phyloP scores from a whole-genome alignment of 352 stramenopile species.

The Phytophthora pseudosyringae region DNA sequence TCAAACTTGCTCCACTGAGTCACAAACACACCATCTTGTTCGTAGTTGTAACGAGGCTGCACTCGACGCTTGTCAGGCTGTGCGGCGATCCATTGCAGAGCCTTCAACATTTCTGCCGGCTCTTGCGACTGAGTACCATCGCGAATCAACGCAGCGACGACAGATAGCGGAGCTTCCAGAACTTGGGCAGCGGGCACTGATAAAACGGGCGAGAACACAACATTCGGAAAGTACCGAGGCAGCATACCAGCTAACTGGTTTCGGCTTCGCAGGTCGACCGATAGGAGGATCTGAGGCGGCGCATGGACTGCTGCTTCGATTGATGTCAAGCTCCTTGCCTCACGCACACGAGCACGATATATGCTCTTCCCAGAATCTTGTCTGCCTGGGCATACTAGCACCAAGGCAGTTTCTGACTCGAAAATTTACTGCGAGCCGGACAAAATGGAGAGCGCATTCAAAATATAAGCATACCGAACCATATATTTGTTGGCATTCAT shows the following conservation, averaged over 20 bases:
- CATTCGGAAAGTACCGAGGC: slow-evolving; percentile 30
- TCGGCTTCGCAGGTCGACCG: slow-evolving; percentile 18
- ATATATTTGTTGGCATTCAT: no score
- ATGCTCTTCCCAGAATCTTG: slow-evolving; percentile 15
- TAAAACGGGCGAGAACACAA: slow-evolving; percentile 19
- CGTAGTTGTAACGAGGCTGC: slow-evolving; percentile 16
- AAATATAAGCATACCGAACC: no score
- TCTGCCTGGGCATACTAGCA: no score
- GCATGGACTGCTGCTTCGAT: background rate
- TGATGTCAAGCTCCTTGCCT: background rate
- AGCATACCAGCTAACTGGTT: slow-evolving; percentile 18
- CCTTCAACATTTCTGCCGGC: slow-evolving; percentile 12
- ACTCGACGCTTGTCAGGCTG: slow-evolving; percentile 30
- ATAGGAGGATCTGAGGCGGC: slow-evolving; percentile 15
- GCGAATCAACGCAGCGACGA: slow-evolving; percentile 6
- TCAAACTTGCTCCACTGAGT: slow-evolving; percentile 37
- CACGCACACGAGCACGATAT: slow-evolving; percentile 4
- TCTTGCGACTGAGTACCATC: slow-evolving; percentile 4
- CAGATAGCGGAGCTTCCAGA: slow-evolving; percentile 7
- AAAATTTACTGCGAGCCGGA: no score
- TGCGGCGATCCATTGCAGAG: slow-evolving; percentile 28
- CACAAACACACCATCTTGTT: slow-evolving; percentile 20
- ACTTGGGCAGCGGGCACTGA: slow-evolving; percentile 10
- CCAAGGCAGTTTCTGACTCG: no score
- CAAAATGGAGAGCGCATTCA: no score